Base-by-base conservation (phyloP, 202 grass and related monocot species). In the Hordeum pubiflorum region DNA sequence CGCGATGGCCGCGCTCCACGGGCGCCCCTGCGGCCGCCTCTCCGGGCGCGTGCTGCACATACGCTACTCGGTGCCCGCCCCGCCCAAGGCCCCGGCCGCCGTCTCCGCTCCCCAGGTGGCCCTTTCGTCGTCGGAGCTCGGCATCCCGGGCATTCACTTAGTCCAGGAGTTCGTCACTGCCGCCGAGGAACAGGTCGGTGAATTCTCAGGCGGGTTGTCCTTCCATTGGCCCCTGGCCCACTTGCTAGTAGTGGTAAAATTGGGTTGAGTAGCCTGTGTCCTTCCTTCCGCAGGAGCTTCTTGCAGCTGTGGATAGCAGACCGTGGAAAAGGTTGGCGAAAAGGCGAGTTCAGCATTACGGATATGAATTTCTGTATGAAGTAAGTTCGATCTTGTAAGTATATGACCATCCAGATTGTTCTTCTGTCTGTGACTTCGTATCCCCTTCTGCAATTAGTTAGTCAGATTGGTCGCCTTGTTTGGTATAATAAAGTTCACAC, bases 331-430 rank as follows among this genome's bases (percentile, higher is more conserved):
- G 68, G 68, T 73, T 93, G 72, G 77, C 95, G 11, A 98, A 98
- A 89, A 87, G 95, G 65, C 84, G 84, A 77, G 95, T 94, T 89
- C 95, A 98, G 73, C 95, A 98, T 91, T 98, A 98, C 61, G 92
- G 95, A 68, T 94, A 93, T 71, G 95, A 98, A 61, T 93, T 98
- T 85, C 56, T 93, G 79, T 98, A 98, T 57, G 86, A 91, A 87
- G 95, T 97, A 93, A 91, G 88, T 89, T 72, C 44, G 33, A 81
- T 60, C n/a, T 40, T 82, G 77, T 82, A 91, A 81, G 58, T 82
- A 82, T 63, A 63, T 66, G 40, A 56, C 2, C 41, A 34, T 40
- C 43, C 64, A 32, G 24, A 64, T 29, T 66, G 15, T 69, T 36
- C 31, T 85, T 38, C 24, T 6, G 36, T 63, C 15, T 27, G 3